Conservation (phyloP, 352 stramenopile genomes). For the Aphanomyces euteiches region DNA sequence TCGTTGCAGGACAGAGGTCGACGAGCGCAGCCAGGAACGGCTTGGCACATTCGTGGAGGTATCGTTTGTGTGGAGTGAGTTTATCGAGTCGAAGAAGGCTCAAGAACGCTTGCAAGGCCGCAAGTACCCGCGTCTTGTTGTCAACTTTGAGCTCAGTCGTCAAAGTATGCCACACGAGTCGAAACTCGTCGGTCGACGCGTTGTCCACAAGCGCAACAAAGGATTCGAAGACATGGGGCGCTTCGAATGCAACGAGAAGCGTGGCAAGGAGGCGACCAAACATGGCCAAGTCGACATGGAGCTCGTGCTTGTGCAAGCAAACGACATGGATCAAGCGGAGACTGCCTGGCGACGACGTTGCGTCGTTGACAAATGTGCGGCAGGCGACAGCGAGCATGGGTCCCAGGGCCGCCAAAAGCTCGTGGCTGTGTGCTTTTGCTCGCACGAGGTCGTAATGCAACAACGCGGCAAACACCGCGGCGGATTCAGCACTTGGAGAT, state of each 20-base stretch:
- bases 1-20: constrained; percentile 1
- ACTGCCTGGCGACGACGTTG: constrained; percentile 24
- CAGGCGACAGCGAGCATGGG: constrained; percentile 6
- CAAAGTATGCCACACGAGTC: constrained; percentile 56
- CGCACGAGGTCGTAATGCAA: constrained; percentile 3
- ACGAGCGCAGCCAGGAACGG: neutral
- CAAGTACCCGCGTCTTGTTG: constrained; percentile 41
- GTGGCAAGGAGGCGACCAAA: constrained; percentile 62
- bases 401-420: neutral
- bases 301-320: neutral
- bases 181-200: constrained; percentile 68
- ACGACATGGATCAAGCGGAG: constrained; percentile 32
- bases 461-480: constrained; percentile 2
- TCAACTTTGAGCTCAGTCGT: constrained; percentile 42
- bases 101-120: constrained; percentile 49
- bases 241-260: constrained; percentile 31
- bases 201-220: constrained; percentile 49
- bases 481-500: no score
- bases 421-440: neutral
- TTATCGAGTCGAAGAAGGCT: constrained; percentile 57
- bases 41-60: neutral
- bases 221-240: constrained; percentile 23
- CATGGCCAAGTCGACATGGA: constrained; percentile 32
- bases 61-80: neutral
- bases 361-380: neutral